Conservation (phyloP, 2,329 filamentous ascomycete genomes). For the Arthrobotrys megalospora region DNA sequence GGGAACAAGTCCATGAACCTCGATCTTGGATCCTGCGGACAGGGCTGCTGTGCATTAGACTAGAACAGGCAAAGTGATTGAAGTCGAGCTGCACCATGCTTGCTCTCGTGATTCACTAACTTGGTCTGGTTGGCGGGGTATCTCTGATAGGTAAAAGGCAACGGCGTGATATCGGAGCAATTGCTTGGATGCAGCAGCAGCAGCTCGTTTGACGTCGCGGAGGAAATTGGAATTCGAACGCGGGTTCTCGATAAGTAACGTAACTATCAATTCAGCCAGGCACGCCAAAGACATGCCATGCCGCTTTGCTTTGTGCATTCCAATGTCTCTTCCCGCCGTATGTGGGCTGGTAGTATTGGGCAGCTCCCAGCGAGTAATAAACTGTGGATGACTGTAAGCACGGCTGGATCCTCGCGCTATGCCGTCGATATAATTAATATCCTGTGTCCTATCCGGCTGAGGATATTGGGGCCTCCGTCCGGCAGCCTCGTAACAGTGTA, state of each 20-base stretch:
- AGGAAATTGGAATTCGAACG: not conserved
- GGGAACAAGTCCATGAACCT: not conserved
- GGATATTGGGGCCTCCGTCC: conserved; percentile 16
- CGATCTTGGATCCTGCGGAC: conserved; percentile 14
- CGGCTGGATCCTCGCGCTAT: conserved; percentile 55
- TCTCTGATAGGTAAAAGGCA: conserved; percentile 29
- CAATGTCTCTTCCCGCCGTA: not conserved
- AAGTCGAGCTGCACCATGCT: conserved; percentile 21
- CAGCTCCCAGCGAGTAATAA: not conserved
- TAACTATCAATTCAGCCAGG: no score
- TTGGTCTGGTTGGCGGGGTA: conserved; percentile 51
- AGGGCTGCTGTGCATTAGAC: conserved; percentile 21
- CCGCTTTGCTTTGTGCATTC: not conserved
- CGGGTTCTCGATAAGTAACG: not conserved
- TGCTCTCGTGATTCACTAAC: conserved; percentile 57
- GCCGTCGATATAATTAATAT: not conserved
- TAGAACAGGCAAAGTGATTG: conserved; percentile 47
- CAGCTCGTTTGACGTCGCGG: conserved; percentile 19
- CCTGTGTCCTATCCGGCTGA: conserved; percentile 11
- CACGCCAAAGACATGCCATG: conserved; percentile 33
- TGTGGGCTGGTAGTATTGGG: conserved; percentile 6
- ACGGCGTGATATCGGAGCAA: conserved; percentile 59
- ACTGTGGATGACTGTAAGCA: conserved; percentile 13
- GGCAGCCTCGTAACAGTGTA: conserved; percentile 15
- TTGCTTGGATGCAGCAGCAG: conserved; percentile 10